These are phyloP conservation scores for Cordyceps cateniannulata DNA, from an alignment of 2,329 filamentous ascomycete species.

Conservation along the genomic window DNA sequence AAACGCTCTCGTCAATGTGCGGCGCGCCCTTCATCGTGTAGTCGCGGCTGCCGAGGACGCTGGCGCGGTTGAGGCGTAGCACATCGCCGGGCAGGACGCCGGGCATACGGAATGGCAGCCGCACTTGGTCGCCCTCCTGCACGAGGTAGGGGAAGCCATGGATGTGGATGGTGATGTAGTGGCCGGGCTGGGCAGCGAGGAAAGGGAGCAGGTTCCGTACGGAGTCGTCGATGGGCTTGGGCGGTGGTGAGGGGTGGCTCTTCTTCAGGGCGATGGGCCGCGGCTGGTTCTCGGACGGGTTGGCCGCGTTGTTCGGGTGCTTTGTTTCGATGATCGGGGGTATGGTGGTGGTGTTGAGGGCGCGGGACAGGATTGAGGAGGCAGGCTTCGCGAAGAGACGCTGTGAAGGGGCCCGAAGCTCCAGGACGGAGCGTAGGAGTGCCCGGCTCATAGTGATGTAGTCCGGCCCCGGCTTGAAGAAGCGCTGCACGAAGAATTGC, in stretches of 20 bases:
- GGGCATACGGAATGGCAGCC: constrained; percentile 74
- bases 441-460: constrained; percentile 44
- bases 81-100: constrained; percentile 74
- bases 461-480: constrained; percentile 20
- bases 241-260: constrained; percentile 30
- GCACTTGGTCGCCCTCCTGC: constrained; percentile 66
- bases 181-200: constrained; percentile 63
- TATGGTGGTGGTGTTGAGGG: constrained; percentile 45
- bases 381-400: constrained; percentile 35
- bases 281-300: constrained; percentile 26
- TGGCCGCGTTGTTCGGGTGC: constrained; percentile 32
- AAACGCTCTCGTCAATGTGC: constrained; percentile 79
- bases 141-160: constrained; percentile 75
- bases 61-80: constrained; percentile 80
- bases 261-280: constrained; percentile 34
- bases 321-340: constrained; percentile 20
- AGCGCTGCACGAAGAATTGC: constrained; percentile 12
- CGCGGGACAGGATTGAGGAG: constrained; percentile 43
- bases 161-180: constrained; percentile 77
- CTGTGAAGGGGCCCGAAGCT: constrained; percentile 44
- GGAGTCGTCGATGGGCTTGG: constrained; percentile 43
- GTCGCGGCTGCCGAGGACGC: constrained; percentile 76
- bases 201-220: constrained; percentile 60
- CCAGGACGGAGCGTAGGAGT: constrained; percentile 56
- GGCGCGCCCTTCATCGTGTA: constrained; percentile 78